phyloP scores from a whole-genome alignment of 2,329 filamentous ascomycete species.

The Onygena corvina region DNA sequence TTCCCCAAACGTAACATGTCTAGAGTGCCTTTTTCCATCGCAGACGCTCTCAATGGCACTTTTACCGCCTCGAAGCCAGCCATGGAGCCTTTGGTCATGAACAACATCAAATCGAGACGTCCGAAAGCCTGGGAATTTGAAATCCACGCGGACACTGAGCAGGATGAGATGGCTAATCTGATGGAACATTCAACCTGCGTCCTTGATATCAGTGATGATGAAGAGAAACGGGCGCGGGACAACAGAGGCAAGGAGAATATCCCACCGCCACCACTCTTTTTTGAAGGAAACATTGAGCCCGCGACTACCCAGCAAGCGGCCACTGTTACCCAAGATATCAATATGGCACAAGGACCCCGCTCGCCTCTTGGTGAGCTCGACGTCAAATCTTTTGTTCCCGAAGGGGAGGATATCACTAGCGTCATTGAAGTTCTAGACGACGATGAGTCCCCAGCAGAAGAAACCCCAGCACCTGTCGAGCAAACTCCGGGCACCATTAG shows the following conservation, averaged over 20 bases:
- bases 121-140: constrained; percentile 70
- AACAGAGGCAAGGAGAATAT: constrained; percentile 85
- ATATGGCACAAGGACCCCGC: constrained; percentile 53
- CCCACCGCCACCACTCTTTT: constrained; percentile 44
- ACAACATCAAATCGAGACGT: constrained; percentile 43
- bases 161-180: constrained; percentile 82
- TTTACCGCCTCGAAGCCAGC: constrained; percentile 33
- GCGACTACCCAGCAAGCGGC: constrained; percentile 44
- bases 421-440: constrained; percentile 7
- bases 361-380: constrained; percentile 56
- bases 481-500: neutral
- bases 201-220: constrained; percentile 81
- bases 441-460: constrained; percentile 1
- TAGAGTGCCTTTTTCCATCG: constrained; percentile 66
- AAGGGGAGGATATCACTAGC: constrained; percentile 38
- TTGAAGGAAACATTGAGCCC: constrained; percentile 38
- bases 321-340: constrained; percentile 32
- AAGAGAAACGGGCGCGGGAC: constrained; percentile 48
- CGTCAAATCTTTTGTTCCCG: constrained; percentile 54
- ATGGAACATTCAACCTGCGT: constrained; percentile 82
- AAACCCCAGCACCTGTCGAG: neutral
- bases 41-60: constrained; percentile 71
- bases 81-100: constrained; percentile 25
- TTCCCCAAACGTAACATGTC: constrained; percentile 35
- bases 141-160: constrained; percentile 82